Evolutionary conservation across 148 eudicot species (phyloP), one percentile per base, ranked within the genome.

Genomic region (Rhododendron molle): DNA sequence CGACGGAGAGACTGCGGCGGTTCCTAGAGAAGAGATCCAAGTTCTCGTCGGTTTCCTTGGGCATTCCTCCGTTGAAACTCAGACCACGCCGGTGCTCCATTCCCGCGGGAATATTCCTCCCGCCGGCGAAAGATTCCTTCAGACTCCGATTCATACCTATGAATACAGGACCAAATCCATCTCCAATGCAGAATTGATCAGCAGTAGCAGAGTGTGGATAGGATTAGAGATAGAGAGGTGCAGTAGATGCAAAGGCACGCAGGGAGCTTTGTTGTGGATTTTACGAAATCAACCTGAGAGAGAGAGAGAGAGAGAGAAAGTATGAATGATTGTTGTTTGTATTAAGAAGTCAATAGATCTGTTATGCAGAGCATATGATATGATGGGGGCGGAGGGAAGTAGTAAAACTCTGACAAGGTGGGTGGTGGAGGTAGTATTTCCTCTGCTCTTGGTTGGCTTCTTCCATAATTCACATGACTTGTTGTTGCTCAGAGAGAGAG

Each of bases 1-100:
- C 78, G 73, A 87, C 80, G 11, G 88, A 87, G 83, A 83, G 82
- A 28, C 83, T 84, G 26, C 88, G 88, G 47, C 86, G 86, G 54
- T 83, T 87, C 15, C 84, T 50, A 18, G 88, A 87, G 80, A 87
- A 87, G 50, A 87, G 86, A 87, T 87, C 88, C 72, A 87, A 85
- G 43, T 87, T 84, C 86, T 87, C 88, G 62, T 87, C 88, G 1
- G 84, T 52, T 8, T 84, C 86, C 62, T 58, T 87, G 67, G 83
- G 26, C 12, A 78, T 54, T 15, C 60, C 52, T 83, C 88, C 88
- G n/a, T 40, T 56, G 67, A 86, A 82, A 49, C 82, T 83, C 1
- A 69, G 76, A 23, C 83, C 83, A 7, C 87, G 83, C 2, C 88
- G 85, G 82, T 86, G 85, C 20, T 83, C 84, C 16, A 82, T 77